Evolutionary conservation across 495 filamentous ascomycete genomes (phyloP), one percentile per base, ranked within the genome.

Genomic region (Neurospora sp.): DNA sequence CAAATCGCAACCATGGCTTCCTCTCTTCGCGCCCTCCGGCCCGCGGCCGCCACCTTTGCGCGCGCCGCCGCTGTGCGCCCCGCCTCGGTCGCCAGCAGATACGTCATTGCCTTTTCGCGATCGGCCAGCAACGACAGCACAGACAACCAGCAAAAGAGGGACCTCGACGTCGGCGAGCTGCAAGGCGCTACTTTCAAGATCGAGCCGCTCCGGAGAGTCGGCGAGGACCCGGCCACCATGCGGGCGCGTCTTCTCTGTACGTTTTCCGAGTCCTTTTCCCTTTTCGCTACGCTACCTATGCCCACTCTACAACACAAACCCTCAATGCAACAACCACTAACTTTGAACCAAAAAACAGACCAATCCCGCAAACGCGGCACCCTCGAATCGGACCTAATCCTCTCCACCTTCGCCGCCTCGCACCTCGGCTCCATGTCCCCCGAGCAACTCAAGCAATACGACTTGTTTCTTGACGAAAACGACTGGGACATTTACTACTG

Each of bases 401-500:
- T 98, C 74, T 97, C 93, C 46, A 99, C 96, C 75, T 99, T 99
- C 81, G 96, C 96, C 49, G 90, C 96, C 75, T 84, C 85, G 46
- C 86, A 96, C 82, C 89, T 99, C 14, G 78, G 83, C 11, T 81
- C 83, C 66, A 97, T 99, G 95, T 87, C 86, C 0, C 83, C 84
- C 5, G 83, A 85, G 70, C 93, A 95, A 78, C 88, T 99, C 72
- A 80, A 87, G 74, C 90, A 96, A 82, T 98, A 95, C 84, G 96
- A 98, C 82, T 84, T 87, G 18, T 98, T 99, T 87, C 89, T 99
- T 69, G 96, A 99, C 84, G 96, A 99, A 82, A 98, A 98, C 80
- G 96, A 99, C 83, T 99, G 96, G 96, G 96, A 99, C 81, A 98
- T 99, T 74, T 99, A 99, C 86, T 99, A 99, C 87, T 99, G 96